Evolutionary conservation across 2,329 filamentous ascomycete species (phyloP), one percentile per base, ranked within the genome.

Genomic region (Simplicillium aogashimaense): DNA sequence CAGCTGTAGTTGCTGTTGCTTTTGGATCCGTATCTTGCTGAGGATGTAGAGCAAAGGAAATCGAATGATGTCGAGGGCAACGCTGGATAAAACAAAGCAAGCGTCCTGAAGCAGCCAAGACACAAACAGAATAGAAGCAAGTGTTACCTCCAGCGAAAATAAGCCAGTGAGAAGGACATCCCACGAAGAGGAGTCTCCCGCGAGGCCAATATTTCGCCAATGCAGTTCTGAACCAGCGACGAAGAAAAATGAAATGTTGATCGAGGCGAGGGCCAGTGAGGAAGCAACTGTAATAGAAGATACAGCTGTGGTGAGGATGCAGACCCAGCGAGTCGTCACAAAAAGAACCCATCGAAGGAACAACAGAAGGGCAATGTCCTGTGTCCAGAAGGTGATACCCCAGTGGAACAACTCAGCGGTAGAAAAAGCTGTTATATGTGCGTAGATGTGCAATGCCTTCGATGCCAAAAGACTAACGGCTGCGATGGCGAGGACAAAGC

Each of bases 221-320:
- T 58, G 59, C 3, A 63, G 51, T 39, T 63, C 58, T 7, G 53
- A 53, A 14, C 58, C 57, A 1, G 57, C 44, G 2, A 53, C 49
- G n/a, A 43, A 32, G 32, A 49, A 54, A 37, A 57, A 57, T 15
- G 50, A 49, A 18, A 50, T 45, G 17, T 47, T 53, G 18, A 52
- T 40, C 20, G 50, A 39, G 29, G 54, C 50, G 6, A 60, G 39
- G 2, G 42, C 30, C 14, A 52, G 32, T 31, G 33, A 36, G 17
- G 37, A 16, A 20, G 42, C 18, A 13, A 45, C 25, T 1, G 42
- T 16, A 9, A 36, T 18, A 11, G 38, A 36, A 8, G 38, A 35
- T 5, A 44, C 12, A 3, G 29, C 18, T 11, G 42, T 44, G 14
- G 38, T 36, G 5, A 40, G 16, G 32, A 36, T 11, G 4, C 29